Base-by-base conservation (phyloP, 2,329 filamentous ascomycete genomes). In the Epichloe amarillans region DNA sequence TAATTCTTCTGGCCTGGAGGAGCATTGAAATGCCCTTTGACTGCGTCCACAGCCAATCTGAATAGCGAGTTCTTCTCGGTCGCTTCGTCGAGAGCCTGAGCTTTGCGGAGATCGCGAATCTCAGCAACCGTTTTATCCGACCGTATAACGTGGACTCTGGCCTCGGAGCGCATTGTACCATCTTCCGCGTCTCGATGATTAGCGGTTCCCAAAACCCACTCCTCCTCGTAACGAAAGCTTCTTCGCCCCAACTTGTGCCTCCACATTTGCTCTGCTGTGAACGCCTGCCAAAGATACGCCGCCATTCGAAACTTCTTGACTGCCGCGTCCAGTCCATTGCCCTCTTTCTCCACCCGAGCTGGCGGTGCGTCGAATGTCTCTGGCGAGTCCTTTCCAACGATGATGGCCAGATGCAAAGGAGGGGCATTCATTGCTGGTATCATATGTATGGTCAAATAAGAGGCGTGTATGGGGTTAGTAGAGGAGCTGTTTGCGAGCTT, bases 281-380 rank as follows among this genome's bases (percentile, higher is more conserved):
- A 97, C 7, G 90, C 88, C 65, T 98, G 93, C 90, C 93, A 97
- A 14, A 97, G 74, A 64, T 97, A 96, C 23, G 88, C 91, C 17
- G 89, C 85, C 86, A 95, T 96, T 55, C 90, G 81, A 64, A 93
- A 96, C 64, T 98, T 98, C 60, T 80, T 81, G 48, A 95, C 76
- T 0, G 93, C 93, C 7, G 80, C 81, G 11, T 90, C 83, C 37
- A 97, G 64, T 1, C 77, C 78, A 65, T 95, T 95, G 17, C 88
- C 90, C 72, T 95, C 90, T 57, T 77, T 82, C 65, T 86, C 80
- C 50, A 79, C 72, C 46, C 86, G 79, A 50, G 88, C 81, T 1
- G 88, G 89, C 15, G 83, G 77, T 4, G 88, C 83, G 69, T 97
- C 90, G 60, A 86, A 96, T 2, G 84, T 91, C 39, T 78, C 86